Base-by-base conservation (phyloP, 441 rosid genomes). In the Theobroma grandiflorum region DNA sequence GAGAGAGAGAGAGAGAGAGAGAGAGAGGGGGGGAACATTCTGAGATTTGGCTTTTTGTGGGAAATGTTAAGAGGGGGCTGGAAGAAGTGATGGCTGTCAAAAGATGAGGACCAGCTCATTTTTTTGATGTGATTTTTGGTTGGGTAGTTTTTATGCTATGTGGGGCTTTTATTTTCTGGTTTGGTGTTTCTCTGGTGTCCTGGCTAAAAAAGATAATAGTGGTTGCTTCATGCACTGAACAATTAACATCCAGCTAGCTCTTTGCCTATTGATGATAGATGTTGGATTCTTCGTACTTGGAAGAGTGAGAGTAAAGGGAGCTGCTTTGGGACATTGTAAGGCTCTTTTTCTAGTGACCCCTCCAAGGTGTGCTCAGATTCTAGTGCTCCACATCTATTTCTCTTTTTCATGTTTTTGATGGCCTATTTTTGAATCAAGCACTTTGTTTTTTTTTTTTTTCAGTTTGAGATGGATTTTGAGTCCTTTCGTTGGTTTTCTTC, bases 101-200 rank as follows among this genome's bases (percentile, higher is more conserved):
- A 79, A 82, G 87, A 86, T 80, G 90, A 89, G 85, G 79, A 89
- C 87, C 93, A 87, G 80, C 92, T 87, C 92, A 89, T 89, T 86
- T 85, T 87, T 87, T 85, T 84, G 74, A 86, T 81, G 57, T 40
- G 86, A 80, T 85, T 69, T 80, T 74, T 83, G 85, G 89, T 85
- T 85, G 79, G 86, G 84, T 79, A 78, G 82, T 82, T 74, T 84
- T 84, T 85, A 86, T 85, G 85, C 45, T 74, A 37, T 66, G 86
- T 82, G 88, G 89, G 87, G 80, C 50, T 78, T 78, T 43, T 15
- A 78, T 81, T 47, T 59, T 67, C 8, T 57, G 52, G 22, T 69
- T 83, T 84, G 35, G 73, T 40, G 80, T 80, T 80, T 79, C 22
- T 76, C 18, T 62, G 73, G 49, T 82, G 81, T 79, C 75, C 67